A percentile compares a stretch with the other conserved stretches of the same genome.
phyloP scores from a whole-genome alignment of 2,329 filamentous ascomycete species.

The Xylaria sp. region DNA sequence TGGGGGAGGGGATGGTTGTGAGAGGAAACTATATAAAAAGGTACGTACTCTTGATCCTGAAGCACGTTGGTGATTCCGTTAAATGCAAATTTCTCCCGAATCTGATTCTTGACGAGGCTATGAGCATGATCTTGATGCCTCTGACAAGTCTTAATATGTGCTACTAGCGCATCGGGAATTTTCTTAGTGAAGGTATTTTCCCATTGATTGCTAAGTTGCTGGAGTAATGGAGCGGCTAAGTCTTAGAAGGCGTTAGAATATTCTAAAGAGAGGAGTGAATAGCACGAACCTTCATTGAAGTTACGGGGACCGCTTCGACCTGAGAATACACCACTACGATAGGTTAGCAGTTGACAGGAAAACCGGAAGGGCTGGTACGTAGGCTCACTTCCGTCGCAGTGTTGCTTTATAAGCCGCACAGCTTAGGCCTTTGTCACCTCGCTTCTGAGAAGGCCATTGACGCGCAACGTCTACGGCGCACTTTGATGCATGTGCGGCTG shows the following conservation, averaged over 20 bases:
- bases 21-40: no score
- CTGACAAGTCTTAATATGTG: background rate
- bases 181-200: conserved; percentile 18
- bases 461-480: conserved; percentile 13
- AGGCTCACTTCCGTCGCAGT: conserved; percentile 27
- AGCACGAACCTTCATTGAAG: conserved; percentile 32
- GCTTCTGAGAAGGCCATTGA: conserved; percentile 18
- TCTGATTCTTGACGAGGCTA: background rate
- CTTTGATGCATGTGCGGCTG: conserved; percentile 2
- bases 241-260: conserved; percentile 8
- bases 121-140: conserved; percentile 12
- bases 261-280: background rate
- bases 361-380: no score
- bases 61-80: conserved; percentile 13
- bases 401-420: conserved; percentile 24
- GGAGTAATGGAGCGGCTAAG: conserved; percentile 23
- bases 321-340: conserved; percentile 27
- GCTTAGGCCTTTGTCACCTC: conserved; percentile 18
- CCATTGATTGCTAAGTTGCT: conserved; percentile 19
- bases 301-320: conserved; percentile 8
- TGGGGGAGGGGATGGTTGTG: no score
- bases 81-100: conserved; percentile 11
- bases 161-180: conserved; percentile 22
- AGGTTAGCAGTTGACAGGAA: background rate
- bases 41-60: conserved; percentile 13